phyloP scores from a whole-genome alignment of 768 basidiomycete species.

The Amanita inopinata region DNA sequence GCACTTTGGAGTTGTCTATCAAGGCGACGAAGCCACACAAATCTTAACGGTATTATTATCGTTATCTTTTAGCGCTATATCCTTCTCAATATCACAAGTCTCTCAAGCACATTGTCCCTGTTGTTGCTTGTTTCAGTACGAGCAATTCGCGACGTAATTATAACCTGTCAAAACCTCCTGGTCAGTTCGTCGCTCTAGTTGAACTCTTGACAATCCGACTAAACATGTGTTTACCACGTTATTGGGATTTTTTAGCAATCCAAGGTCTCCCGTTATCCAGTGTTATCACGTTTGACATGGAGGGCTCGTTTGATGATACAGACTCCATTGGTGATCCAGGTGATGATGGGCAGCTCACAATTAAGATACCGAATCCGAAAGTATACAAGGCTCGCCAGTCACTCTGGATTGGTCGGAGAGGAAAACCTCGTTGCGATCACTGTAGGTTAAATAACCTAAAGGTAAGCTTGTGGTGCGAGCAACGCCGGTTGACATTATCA shows the following conservation, averaged over 20 bases:
- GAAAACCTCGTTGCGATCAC: conserved; percentile 67
- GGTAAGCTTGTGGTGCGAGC: conserved; percentile 28
- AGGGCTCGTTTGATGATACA: conserved; percentile 26
- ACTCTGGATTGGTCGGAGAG: conserved; percentile 66
- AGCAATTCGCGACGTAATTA: conserved; percentile 1
- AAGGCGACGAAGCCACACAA: too few relatives aligned
- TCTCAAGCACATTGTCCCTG: background rate
- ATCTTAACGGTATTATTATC: background rate
- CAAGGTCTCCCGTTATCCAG: background rate
- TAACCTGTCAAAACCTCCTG: background rate
- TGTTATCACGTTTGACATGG: conserved; percentile 14
- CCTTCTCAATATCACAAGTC: background rate
- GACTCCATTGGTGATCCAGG: conserved; percentile 28
- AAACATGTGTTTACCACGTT: background rate
- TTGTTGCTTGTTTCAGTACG: conserved; percentile 3
- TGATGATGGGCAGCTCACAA: conserved; percentile 48
- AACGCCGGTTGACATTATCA: background rate
- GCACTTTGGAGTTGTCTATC: too few relatives aligned
- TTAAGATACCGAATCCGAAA: conserved; percentile 60
- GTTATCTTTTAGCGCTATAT: background rate
- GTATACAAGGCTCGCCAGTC: conserved; percentile 61
- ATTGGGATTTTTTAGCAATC: background rate
- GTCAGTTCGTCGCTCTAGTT: background rate
- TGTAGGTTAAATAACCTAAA: conserved; percentile 66
- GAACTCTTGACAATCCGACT: background rate